Evolutionary conservation across 164 flowering plant species (phyloP).

Genomic region (Echeveria elegans): DNA sequence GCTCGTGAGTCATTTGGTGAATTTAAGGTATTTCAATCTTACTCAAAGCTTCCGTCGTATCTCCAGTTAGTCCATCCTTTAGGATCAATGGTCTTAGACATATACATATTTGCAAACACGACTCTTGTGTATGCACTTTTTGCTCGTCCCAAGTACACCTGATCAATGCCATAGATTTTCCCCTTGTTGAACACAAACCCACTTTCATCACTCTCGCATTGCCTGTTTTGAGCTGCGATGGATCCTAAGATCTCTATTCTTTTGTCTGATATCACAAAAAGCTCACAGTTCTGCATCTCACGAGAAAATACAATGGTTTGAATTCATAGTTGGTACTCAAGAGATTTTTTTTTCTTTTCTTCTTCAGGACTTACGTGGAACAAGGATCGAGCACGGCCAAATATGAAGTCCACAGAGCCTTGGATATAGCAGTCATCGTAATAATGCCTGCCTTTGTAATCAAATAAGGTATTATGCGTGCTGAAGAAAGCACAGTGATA

Average conservation of each 20-base stretch:
- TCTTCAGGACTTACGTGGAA: constrained; percentile 14
- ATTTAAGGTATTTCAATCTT: constrained; percentile 14
- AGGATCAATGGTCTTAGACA: constrained; percentile 57
- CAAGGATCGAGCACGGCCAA: constrained; percentile 38
- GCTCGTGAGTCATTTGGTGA: neutral
- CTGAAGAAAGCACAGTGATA: constrained; percentile 84
- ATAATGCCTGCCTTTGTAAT: neutral
- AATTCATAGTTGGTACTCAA: neutral
- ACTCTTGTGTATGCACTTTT: constrained; percentile 60
- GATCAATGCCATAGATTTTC: constrained; percentile 58
- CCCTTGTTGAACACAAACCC: constrained; percentile 71
- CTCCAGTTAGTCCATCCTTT: constrained; percentile 86
- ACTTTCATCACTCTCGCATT: constrained; percentile 29
- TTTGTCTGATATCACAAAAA: constrained; percentile 58
- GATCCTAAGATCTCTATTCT: constrained; percentile 56
- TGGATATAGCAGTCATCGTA: constrained; percentile 67
- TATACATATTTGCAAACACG: constrained; percentile 55
- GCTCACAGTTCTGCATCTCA: constrained; percentile 55
- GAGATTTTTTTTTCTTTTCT: neutral
- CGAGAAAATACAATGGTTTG: neutral
- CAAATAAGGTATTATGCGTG: neutral
- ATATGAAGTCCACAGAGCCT: constrained; percentile 83
- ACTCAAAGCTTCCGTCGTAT: constrained; percentile 47
- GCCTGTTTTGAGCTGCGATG: constrained; percentile 65
- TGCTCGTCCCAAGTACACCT: constrained; percentile 61